Conservation (phyloP, 2,329 filamentous ascomycete genomes). For the Penicillium hordei region DNA sequence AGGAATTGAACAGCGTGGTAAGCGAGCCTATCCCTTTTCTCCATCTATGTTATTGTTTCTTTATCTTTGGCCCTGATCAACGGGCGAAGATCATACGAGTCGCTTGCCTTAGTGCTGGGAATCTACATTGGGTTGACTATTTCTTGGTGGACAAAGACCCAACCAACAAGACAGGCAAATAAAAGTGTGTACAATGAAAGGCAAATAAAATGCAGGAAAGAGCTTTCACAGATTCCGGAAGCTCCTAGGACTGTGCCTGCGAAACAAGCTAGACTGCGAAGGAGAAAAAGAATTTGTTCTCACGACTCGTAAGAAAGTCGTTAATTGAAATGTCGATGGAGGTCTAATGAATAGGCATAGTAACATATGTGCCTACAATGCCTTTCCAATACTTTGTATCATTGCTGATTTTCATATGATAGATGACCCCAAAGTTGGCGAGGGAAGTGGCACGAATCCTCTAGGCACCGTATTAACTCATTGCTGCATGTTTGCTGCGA, state of each 20-base stretch:
- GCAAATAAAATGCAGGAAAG: background rate
- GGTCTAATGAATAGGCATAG: background rate
- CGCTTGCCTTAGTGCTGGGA: background rate
- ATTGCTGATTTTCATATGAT: background rate
- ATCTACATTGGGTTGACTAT: no score
- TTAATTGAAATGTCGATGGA: background rate
- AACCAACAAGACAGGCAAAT: background rate
- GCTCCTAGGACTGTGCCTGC: background rate
- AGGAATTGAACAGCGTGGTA: background rate
- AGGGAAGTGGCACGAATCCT: background rate
- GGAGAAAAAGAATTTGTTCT: background rate
- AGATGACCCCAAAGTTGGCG: background rate
- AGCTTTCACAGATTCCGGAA: background rate
- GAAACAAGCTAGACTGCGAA: no score
- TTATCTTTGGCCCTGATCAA: background rate
- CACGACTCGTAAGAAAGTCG: background rate
- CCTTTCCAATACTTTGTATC: background rate
- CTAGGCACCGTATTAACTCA: background rate
- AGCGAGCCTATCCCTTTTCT: background rate
- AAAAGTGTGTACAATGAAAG: background rate
- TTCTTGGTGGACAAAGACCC: background rate
- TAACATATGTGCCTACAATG: background rate
- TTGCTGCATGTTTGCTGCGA: constrained; percentile 18
- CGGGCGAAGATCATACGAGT: background rate
- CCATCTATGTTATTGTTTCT: no score